phyloP scores from a whole-genome alignment of 306 rosid species.

The Bauhinia variegata region DNA sequence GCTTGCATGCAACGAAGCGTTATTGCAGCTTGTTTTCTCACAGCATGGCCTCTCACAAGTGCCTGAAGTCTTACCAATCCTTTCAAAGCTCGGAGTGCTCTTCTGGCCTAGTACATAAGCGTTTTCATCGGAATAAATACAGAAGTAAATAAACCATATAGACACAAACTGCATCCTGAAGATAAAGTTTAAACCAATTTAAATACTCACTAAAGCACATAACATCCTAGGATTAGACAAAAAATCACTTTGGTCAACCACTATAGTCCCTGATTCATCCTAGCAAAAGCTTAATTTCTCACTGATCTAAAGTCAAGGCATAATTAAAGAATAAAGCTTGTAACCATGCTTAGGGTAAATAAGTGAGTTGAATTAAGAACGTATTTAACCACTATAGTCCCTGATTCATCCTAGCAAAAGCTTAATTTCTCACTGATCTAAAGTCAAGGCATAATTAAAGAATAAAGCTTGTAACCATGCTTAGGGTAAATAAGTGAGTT shows the following conservation, averaged over 20 bases:
- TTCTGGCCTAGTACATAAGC: conserved; percentile 86
- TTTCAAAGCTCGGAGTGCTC: conserved; percentile 94
- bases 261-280: conserved; percentile 7
- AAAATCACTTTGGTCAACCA: neutral
- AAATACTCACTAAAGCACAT: neutral
- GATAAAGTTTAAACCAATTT: neutral
- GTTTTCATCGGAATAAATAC: neutral
- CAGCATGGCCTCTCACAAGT: conserved; percentile 98
- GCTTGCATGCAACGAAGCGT: conserved; percentile 99
- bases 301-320: conserved; percentile 1
- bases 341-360: no score
- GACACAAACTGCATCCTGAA: conserved; percentile 16
- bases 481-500: no score
- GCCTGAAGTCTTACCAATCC: conserved; percentile 99
- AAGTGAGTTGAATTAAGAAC: no score
- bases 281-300: neutral
- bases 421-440: neutral
- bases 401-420: conserved; percentile 8
- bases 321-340: no score
- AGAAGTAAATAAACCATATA: neutral
- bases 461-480: no score
- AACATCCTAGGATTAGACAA: conserved; percentile 12
- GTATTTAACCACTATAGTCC: neutral
- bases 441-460: neutral
- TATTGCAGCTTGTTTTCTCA: conserved; percentile 98